Conservation (phyloP, 2,329 filamentous ascomycete species). For the Nothophoma quercina region DNA sequence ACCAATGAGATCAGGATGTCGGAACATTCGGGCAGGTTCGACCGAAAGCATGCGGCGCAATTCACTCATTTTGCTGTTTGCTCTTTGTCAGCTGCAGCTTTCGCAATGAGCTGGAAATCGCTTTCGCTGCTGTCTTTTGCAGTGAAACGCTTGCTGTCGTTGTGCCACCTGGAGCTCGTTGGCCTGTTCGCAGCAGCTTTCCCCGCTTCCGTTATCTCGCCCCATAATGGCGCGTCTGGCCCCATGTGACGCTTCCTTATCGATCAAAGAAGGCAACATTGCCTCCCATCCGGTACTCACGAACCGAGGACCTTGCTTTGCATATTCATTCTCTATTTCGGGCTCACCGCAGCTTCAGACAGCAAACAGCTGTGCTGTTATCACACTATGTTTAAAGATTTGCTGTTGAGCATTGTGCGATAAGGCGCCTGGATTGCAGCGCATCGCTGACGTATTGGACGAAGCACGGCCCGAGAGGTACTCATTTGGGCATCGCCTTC, state of each 20-base stretch:
- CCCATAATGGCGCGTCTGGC: conserved; percentile 23
- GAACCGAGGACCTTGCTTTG: neutral
- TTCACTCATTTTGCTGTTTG: conserved; percentile 20
- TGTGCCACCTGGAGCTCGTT: conserved; percentile 16
- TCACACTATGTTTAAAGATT: neutral
- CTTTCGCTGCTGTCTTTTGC: neutral
- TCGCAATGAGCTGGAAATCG: conserved; percentile 6
- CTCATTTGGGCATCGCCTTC: conserved; percentile 2
- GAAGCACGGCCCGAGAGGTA: conserved; percentile 10
- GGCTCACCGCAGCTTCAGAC: neutral
- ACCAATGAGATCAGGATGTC: conserved; percentile 36
- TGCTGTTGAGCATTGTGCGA: conserved; percentile 14
- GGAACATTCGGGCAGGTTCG: conserved; percentile 47
- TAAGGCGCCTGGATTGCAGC: conserved; percentile 14
- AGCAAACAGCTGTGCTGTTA: neutral
- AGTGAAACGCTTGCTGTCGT: conserved; percentile 6
- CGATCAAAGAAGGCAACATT: conserved; percentile 26
- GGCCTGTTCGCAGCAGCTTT: conserved; percentile 21
- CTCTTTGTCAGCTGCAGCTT: conserved; percentile 23
- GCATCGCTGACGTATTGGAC: conserved; percentile 21
- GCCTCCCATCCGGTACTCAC: conserved; percentile 24
- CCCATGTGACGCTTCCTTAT: conserved; percentile 35
- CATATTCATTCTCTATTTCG: neutral
- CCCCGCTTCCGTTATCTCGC: conserved; percentile 42
- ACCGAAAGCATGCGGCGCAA: conserved; percentile 19